A percentile compares a stretch with the other conserved stretches of the same genome.
Evolutionary conservation across 345 rosid species (phyloP).

Genomic region (Orychophragmus violaceus): DNA sequence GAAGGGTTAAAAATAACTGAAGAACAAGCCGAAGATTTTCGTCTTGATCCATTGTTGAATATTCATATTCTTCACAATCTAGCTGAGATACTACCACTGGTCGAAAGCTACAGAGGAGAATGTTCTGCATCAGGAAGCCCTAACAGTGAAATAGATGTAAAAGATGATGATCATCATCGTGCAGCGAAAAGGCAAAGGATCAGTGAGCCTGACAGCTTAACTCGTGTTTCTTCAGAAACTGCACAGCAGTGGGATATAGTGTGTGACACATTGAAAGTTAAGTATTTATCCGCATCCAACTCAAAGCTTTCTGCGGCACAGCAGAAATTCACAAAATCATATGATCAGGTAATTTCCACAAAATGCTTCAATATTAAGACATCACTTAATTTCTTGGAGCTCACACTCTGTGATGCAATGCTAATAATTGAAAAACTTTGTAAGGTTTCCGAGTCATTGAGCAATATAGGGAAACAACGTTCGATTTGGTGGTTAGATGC

Average conservation of each 20-base stretch:
- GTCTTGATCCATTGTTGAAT: slow-evolving; percentile 79
- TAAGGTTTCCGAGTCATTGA: slow-evolving; percentile 56
- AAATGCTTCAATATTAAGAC: not conserved
- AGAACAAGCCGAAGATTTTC: slow-evolving; percentile 77
- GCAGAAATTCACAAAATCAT: slow-evolving; percentile 63
- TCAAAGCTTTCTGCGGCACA: slow-evolving; percentile 59
- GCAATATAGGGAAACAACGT: slow-evolving; percentile 37
- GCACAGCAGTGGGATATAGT: slow-evolving; percentile 26
- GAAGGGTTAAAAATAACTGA: slow-evolving; percentile 64
- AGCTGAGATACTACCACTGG: slow-evolving; percentile 58
- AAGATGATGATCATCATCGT: slow-evolving; percentile 31
- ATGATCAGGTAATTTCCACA: slow-evolving; percentile 78
- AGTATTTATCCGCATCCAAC: slow-evolving; percentile 65
- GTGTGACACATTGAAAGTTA: slow-evolving; percentile 61
- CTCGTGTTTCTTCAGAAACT: slow-evolving; percentile 29
- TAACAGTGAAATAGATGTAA: too few species aligned
- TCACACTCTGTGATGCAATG: not conserved
- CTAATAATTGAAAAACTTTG: slow-evolving; percentile 26
- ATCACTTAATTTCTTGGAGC: not conserved
- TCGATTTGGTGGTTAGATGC: slow-evolving; percentile 88
- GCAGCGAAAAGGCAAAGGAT: slow-evolving; percentile 47
- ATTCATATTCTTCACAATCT: slow-evolving; percentile 93
- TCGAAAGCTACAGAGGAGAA: slow-evolving; percentile 24
- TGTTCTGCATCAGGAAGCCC: too few species aligned
- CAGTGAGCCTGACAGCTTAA: slow-evolving; percentile 18